Evolutionary conservation across 305 asterid species (phyloP), one percentile per base, ranked within the genome.

Genomic region (Fraxinus nigra): DNA sequence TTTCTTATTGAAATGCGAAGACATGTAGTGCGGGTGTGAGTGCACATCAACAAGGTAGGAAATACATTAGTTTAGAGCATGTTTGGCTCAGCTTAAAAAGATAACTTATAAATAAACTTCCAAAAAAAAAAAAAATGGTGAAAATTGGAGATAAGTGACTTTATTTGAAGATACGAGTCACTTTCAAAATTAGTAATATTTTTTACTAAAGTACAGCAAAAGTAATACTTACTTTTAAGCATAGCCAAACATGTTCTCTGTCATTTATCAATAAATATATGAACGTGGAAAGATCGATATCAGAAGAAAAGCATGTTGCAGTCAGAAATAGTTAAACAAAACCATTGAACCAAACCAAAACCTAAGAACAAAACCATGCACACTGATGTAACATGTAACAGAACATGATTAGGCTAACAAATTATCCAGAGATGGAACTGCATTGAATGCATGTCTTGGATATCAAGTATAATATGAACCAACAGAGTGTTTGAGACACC

Each of bases 401-500:
- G 65, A 85, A 82, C 75, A 80, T 78, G 76, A 81, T 75, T 65
- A 69, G 84, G 35, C 80, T 81, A 63, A 83, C 34, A 79, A 63
- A 80, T 78, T 65, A 67, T 77, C 78, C 81, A 77, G 82, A 34
- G 78, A 82, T 84, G 82, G 78, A 78, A 74, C 81, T 86, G 87
- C 85, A 86, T 85, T 30, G 43, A 70, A 92, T 89, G 97, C 95
- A 91, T 90, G 97, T 87, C 90, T 89, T 79, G 90, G 75, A 82
- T 78, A 84, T 83, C 84, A 63, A 32, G 77, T 81, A 83, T 90
- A 88, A 86, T 32, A 85, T 78, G 89, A 77, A 82, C 84, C 86
- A 83, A 86, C 84, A 85, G 78, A 18, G 90, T 89, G 92, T 80
- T 88, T 83, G 88, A 69, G 75, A 69, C 75, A 69, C 84, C 82